Evolutionary conservation across 148 eudicot genomes (phyloP).

Genomic region (Rhododendron kiyosumense): DNA sequence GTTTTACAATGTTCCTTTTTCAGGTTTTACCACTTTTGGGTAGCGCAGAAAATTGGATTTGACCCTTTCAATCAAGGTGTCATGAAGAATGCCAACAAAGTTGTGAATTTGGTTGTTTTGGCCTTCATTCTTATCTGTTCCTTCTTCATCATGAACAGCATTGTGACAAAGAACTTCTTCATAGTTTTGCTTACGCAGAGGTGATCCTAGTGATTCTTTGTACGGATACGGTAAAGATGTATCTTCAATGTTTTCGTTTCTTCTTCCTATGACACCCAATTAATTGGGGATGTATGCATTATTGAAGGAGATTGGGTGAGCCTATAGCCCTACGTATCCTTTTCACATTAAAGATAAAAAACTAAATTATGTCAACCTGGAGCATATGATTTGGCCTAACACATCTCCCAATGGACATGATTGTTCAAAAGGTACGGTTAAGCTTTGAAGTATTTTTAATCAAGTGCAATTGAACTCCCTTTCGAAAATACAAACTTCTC

Average conservation of each 20-base stretch:
- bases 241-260: neutral
- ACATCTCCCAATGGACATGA: no score
- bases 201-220: neutral
- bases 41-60: no score
- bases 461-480: no score
- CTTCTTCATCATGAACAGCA: neutral
- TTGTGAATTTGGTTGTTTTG: neutral
- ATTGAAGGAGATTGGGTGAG: neutral
- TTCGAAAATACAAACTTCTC: no score
- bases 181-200: neutral
- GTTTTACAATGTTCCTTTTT: no score
- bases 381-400: neutral
- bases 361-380: neutral
- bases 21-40: no score
- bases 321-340: neutral
- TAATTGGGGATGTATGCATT: neutral
- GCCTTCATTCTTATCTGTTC: neutral
- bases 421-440: no score
- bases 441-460: no score
- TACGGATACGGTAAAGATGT: neutral
- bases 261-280: neutral
- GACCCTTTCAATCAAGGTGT: no score
- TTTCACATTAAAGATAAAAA: neutral
- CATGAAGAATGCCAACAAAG: no score
- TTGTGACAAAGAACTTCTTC: neutral